Evolutionary conservation across 75 land plant species (phyloP), one percentile per base, ranked within the genome.

Genomic region (Adiantum capillusveneris): DNA sequence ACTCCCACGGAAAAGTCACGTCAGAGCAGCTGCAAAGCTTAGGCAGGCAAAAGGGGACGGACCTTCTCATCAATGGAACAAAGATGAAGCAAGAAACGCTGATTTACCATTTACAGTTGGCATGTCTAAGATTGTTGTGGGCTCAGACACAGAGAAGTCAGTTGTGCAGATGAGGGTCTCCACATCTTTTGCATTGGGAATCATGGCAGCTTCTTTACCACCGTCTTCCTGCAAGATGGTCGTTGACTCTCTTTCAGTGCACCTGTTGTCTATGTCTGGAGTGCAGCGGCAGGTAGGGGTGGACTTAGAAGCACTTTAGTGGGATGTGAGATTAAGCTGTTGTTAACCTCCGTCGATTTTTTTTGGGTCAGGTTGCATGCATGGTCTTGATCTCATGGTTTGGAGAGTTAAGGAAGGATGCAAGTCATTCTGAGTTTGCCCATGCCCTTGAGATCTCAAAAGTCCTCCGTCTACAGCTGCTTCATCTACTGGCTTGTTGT

Each of bases 301-400:
- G 7, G 9, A 9, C 9, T 34, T 34, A 34, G 7, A 34, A 34
- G 37, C 3, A 34, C 9, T 5, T 3, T 5, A 34, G 37, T 34
- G 3, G 9, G 3, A 5, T 34, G 37, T 34, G 9, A 5, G 9
- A 34, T 3, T 34, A 34, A 34, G 37, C 37, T 34, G 7, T 9
- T 5, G 37, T 34, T 34, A 34, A 34, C 9, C 7, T 34, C n/a
- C 7, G 37, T 9, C 9, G 37, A 34, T 34, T 34, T 5, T 34
- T 34, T 34, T 34, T 34, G 3, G 53, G 37, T 26, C 75, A 94
- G 98, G 99, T 90, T 48, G 83, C 87, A 39, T 81, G 87, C n/a
- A 75, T 95, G 83, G 79, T 95, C 63, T 67, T 90, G 60, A 71
- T 80, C n/a, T 80, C 99, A 67, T 95, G 99, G 88, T 90, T 90